These are phyloP conservation scores for Aspergillus taichungensis DNA, from an alignment of 495 filamentous ascomycete species.

Conservation along the genomic window DNA sequence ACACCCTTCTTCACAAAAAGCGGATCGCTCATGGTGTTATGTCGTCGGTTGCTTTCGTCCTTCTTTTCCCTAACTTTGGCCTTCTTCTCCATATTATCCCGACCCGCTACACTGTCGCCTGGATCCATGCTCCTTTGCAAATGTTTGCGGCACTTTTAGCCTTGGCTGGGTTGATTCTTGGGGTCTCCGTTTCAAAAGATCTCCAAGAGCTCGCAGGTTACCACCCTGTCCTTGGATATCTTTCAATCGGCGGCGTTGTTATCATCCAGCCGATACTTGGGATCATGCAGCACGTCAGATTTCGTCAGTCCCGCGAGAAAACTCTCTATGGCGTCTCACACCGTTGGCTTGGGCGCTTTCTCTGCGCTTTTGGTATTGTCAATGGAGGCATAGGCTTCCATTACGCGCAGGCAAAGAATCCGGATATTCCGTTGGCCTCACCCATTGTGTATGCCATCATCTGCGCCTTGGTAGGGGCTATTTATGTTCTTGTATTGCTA, in stretches of 20 bases:
- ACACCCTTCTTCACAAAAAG: slow-evolving; percentile 15
- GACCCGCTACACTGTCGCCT: slow-evolving; percentile 15
- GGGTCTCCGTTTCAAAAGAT: slow-evolving; percentile 39
- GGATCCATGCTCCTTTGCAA: slow-evolving; percentile 53
- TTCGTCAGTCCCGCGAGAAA: slow-evolving; percentile 31
- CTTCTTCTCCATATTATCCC: slow-evolving; percentile 36
- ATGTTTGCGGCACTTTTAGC: slow-evolving; percentile 41
- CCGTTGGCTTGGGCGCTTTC: slow-evolving; percentile 77
- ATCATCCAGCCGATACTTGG: slow-evolving; percentile 54
- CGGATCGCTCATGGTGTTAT: slow-evolving; percentile 29
- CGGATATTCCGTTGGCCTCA: slow-evolving; percentile 10
- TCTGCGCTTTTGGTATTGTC: slow-evolving; percentile 52
- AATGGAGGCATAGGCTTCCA: slow-evolving; percentile 62
- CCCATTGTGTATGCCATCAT: slow-evolving; percentile 11
- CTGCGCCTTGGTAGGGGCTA: slow-evolving; percentile 3
- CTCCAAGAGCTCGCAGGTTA: slow-evolving; percentile 15
- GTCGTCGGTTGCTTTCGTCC: slow-evolving; percentile 23
- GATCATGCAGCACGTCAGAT: slow-evolving; percentile 54
- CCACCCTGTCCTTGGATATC: slow-evolving; percentile 45
- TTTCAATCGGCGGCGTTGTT: slow-evolving; percentile 45
- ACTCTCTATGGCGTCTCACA: slow-evolving; percentile 54
- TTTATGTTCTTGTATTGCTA: slow-evolving; percentile 10
- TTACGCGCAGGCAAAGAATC: slow-evolving; percentile 10
- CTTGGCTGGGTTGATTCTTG: slow-evolving; percentile 51
- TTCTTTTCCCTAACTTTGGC: slow-evolving; percentile 38